These are phyloP conservation scores for Lactifluus pinguis DNA, from an alignment of 768 basidiomycete species.

Conservation along the genomic window DNA sequence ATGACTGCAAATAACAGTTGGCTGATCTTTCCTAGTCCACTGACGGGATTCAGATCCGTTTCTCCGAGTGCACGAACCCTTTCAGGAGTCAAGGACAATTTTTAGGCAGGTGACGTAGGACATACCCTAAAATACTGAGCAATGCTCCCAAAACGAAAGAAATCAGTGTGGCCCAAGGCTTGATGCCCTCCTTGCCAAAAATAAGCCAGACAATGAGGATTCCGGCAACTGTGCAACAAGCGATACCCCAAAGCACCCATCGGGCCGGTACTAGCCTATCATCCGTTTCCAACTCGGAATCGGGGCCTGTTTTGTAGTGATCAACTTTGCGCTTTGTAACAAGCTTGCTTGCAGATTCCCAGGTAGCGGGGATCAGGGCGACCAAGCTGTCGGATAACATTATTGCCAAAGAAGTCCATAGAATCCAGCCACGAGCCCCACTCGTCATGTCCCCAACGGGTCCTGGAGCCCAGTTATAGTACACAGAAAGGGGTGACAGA, in stretches of 20 bases:
- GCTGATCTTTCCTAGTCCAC: conserved; percentile 89
- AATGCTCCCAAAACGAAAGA: conserved; percentile 78
- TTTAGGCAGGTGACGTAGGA: neutral
- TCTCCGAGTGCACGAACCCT: conserved; percentile 93
- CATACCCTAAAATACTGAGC: conserved; percentile 82
- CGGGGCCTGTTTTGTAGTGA: conserved; percentile 28
- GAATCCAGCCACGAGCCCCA: conserved; percentile 92
- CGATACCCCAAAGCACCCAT: conserved; percentile 72
- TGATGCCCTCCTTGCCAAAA: conserved; percentile 87
- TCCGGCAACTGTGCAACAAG: conserved; percentile 52
- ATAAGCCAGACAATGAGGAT: conserved; percentile 79
- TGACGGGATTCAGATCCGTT: conserved; percentile 89
- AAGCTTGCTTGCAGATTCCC: conserved; percentile 39
- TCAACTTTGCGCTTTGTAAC: conserved; percentile 17
- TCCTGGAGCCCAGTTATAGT: conserved; percentile 87
- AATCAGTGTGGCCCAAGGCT: conserved; percentile 87
- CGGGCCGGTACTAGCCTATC: conserved; percentile 71
- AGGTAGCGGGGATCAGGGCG: conserved; percentile 68
- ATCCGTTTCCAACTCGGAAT: conserved; percentile 64
- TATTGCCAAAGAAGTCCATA: conserved; percentile 93
- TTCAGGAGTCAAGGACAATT: conserved; percentile 1
- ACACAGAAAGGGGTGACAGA: conserved; percentile 80
- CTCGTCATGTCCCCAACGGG: conserved; percentile 78
- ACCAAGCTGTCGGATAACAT: conserved; percentile 92
- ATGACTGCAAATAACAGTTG: conserved; percentile 92